Evolutionary conservation across 2,329 filamentous ascomycete species (phyloP), one percentile per base, ranked within the genome.

Genomic region (Cyclaneusma minus): DNA sequence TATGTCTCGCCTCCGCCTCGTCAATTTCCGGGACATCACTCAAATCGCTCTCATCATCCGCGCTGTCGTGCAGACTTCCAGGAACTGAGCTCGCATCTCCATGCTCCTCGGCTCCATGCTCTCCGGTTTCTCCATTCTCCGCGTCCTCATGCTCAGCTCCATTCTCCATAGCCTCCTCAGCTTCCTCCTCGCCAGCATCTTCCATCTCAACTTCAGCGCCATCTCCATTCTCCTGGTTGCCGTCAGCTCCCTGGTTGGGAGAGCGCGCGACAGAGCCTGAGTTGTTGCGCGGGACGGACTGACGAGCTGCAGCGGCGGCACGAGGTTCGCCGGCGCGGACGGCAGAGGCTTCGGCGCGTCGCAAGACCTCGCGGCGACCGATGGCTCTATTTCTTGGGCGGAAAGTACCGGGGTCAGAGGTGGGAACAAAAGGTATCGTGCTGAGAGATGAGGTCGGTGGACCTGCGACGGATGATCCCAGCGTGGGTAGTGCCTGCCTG

Each of bases 11-110:
- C 8, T 20, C 18, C 8, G n/a, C 18, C 8, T 20, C 18, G 18
- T 20, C 18, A 8, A 20, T 20, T 8, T 20, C 19, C 13, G 45
- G 45, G 8, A 64, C 46, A 39, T 65, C 62, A 30, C 58, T 64
- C 3, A 67, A 44, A 43, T 67, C 62, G 34, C 58, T 64, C 35
- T 65, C 62, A 31, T 64, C 61, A 35, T 66, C 62, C 1, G 60
- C 61, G 35, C 52, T 55, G 30, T 64, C 61, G 22, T 64, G 55
- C 1, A 62, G 42, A 25, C 57, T 50, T 7, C 44, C 47, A 6
- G 37, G 37, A 6, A 28, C 29, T 14, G 22, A 21, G 22, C 24
- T 29, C 5, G 22, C 22, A 16, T 25, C 27, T 4, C 20, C 25
- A 9, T 31, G 18, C 14, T 17, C 29, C 29, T 26, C 31, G 27